A percentile compares a stretch with the other conserved stretches of the same genome.
Conservation (phyloP, 306 rosid species). For the Pueraria montana region DNA sequence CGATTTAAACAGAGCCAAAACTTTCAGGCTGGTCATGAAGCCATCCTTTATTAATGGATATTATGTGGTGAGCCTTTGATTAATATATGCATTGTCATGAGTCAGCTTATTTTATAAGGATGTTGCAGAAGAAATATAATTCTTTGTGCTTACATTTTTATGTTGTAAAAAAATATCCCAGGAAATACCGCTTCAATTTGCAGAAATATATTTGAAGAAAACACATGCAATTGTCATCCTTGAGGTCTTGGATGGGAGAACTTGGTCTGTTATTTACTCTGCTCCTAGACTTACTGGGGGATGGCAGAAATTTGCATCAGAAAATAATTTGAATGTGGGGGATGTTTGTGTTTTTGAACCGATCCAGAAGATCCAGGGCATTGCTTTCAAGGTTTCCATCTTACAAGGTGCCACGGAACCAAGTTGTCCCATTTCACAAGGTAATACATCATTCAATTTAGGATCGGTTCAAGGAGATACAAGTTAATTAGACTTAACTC, state of each 20-base stretch:
- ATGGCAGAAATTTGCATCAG: conserved; percentile 53
- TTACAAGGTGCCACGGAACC: neutral
- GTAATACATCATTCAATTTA: neutral
- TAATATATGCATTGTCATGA: neutral
- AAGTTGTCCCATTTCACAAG: neutral
- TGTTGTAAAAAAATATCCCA: neutral
- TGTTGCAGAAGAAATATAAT: neutral
- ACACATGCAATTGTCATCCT: neutral
- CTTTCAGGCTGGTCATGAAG: neutral
- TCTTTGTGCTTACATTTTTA: neutral
- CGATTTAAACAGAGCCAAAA: neutral
- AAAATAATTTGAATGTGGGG: conserved; percentile 40
- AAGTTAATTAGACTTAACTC: neutral
- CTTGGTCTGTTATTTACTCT: neutral
- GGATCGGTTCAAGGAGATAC: neutral
- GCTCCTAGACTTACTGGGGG: neutral
- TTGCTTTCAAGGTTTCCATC: conserved; percentile 18
- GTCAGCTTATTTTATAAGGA: neutral
- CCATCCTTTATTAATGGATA: neutral
- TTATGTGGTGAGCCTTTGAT: neutral
- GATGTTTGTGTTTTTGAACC: conserved; percentile 36
- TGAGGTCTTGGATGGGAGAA: neutral
- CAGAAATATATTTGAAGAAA: neutral
- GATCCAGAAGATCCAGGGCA: neutral
- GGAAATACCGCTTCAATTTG: neutral